Percentiles rank a stretch among this genome's conserved stretches.
These are phyloP conservation scores for Penicillium psychrosexuale DNA, from an alignment of 2,329 filamentous ascomycete genomes.

Conservation along the genomic window DNA sequence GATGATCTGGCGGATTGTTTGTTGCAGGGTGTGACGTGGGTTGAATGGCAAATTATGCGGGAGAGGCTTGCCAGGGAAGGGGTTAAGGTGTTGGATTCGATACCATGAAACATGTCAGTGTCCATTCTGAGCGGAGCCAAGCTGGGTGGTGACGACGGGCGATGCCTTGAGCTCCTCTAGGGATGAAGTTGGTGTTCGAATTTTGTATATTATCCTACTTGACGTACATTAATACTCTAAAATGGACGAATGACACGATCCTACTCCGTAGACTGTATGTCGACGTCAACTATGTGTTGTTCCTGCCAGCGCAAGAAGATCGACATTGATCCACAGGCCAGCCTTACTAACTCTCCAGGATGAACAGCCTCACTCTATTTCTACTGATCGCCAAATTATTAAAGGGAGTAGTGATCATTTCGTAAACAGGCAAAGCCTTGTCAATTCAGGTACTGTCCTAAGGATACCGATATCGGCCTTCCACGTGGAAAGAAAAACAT, in stretches of 20 bases:
- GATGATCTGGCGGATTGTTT: conserved; percentile 81
- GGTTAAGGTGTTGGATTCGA: conserved; percentile 13
- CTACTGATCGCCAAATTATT: not conserved
- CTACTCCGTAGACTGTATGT: not conserved
- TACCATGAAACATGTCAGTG: not conserved
- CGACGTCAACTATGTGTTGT: not conserved
- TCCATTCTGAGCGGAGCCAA: not conserved
- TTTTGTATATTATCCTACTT: not conserved
- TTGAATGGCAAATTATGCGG: conserved; percentile 62
- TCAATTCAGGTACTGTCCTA: conserved; percentile 2
- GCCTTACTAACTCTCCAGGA: not conserved
- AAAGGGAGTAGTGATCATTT: not conserved
- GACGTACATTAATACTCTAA: not conserved
- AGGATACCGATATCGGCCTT: conserved; percentile 1
- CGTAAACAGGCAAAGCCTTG: not conserved
- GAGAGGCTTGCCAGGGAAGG: conserved; percentile 27
- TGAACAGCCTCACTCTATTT: not conserved
- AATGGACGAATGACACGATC: not conserved
- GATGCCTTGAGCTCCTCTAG: not conserved
- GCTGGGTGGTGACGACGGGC: not conserved
- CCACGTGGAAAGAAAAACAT: not conserved
- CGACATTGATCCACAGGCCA: not conserved
- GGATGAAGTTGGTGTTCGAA: not conserved
- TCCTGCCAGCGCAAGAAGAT: not conserved
- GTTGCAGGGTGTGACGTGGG: conserved; percentile 72